Evolutionary conservation across 805 yeast genomes (phyloP).

Genomic region (Saturnispora hagleri): DNA sequence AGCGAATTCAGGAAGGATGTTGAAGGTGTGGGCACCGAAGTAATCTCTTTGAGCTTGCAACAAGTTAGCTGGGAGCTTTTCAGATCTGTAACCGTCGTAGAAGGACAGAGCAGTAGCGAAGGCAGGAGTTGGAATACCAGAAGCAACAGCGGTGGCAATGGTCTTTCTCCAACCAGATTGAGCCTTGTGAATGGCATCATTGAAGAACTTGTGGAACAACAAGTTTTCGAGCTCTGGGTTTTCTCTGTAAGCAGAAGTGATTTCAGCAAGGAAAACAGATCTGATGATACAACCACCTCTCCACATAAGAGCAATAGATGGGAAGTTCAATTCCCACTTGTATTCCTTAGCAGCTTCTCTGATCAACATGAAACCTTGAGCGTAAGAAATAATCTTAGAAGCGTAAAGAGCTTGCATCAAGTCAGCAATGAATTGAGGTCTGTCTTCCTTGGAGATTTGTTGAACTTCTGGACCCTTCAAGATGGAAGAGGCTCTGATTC

Average conservation of each 20-base stretch:
- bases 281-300: conserved; percentile 99
- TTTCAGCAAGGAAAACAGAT: conserved; percentile 95
- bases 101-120: conserved; percentile 93
- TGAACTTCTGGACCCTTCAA: conserved; percentile 72
- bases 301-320: conserved; percentile 99
- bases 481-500: conserved; percentile 72
- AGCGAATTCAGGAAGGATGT: conserved; percentile 81
- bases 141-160: conserved; percentile 63
- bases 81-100: conserved; percentile 99
- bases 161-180: conserved; percentile 94
- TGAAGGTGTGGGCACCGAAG: conserved; percentile 99
- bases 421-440: conserved; percentile 77
- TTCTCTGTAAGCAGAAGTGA: conserved; percentile 92
- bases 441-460: conserved; percentile 60
- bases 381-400: conserved; percentile 95
- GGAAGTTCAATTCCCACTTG: conserved; percentile 95
- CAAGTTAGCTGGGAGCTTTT: conserved; percentile 91
- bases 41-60: conserved; percentile 99
- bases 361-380: conserved; percentile 99
- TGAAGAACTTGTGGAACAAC: conserved; percentile 92
- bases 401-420: conserved; percentile 98
- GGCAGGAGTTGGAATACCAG: conserved; percentile 97
- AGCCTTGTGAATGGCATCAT: conserved; percentile 84
- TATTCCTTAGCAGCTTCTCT: conserved; percentile 97
- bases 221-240: conserved; percentile 91